Evolutionary conservation across 2,329 filamentous ascomycete genomes (phyloP).

Genomic region (Zalaria obscura): DNA sequence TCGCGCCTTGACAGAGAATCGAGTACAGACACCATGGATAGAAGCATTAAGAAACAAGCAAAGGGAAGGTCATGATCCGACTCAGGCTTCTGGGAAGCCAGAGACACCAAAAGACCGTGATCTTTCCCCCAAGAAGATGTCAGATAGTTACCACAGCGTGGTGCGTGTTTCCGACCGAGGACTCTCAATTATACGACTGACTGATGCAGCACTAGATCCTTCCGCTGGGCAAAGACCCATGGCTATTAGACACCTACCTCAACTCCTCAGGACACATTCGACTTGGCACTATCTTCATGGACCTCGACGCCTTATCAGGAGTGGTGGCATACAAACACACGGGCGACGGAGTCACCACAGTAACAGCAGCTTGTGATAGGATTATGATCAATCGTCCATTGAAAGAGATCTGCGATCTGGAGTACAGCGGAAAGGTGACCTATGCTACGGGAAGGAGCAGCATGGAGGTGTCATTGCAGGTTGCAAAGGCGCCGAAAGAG

Average conservation of each 20-base stretch:
- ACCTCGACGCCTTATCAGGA: constrained; percentile 57
- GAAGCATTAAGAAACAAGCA: constrained; percentile 46
- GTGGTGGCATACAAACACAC: constrained; percentile 64
- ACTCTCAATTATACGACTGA: constrained; percentile 8
- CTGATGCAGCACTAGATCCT: constrained; percentile 36
- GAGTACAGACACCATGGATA: constrained; percentile 54
- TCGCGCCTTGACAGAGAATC: constrained; percentile 41
- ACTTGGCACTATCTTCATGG: constrained; percentile 64
- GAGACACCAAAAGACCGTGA: constrained; percentile 34
- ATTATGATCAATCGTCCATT: constrained; percentile 57
- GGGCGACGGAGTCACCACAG: constrained; percentile 47
- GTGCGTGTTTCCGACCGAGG: constrained; percentile 25
- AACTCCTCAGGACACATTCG: constrained; percentile 63
- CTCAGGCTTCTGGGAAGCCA: constrained; percentile 17
- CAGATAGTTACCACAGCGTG: constrained; percentile 54
- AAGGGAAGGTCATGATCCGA: constrained; percentile 16
- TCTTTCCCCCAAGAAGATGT: constrained; percentile 53
- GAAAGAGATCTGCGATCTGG: constrained; percentile 64
- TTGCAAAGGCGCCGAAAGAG: constrained; percentile 49
- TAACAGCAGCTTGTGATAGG: constrained; percentile 49
- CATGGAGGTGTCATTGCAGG: constrained; percentile 60
- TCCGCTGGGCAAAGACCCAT: constrained; percentile 58
- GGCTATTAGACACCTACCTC: constrained; percentile 64
- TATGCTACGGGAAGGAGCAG: constrained; percentile 61
- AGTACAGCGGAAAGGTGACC: constrained; percentile 54